Base-by-base conservation (phyloP, 2,329 filamentous ascomycete species). In the Parastagonospora avenae region DNA sequence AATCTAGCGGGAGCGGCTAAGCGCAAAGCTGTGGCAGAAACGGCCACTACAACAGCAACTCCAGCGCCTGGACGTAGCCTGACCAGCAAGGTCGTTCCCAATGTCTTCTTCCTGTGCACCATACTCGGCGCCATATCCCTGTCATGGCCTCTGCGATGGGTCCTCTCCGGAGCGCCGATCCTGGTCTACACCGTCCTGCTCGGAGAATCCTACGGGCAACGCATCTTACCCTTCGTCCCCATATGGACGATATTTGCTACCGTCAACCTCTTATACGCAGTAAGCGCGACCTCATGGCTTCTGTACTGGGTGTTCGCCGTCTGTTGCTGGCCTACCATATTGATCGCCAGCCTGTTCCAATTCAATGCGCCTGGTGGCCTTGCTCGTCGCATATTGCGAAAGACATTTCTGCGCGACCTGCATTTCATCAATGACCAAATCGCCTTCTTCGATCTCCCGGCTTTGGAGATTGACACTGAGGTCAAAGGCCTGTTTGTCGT, bases 381-480 rank as follows among this genome's bases (percentile, higher is more conserved):
- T 29, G 73, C 71, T 10, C 66, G 77, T 29, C 68, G 66, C 28
- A 61, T 53, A 7, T 65, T 79, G 6, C 70, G 68, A 14, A 65
- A 61, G 16, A 61, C 63, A 0, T 66, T 81, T 8, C 66, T 77
- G 27, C 63, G 75, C 39, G 68, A 77, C 32, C 57, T 80, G 16
- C 78, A 81, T 49, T 82, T 82, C 57, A 78, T 80, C 53, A 76
- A 77, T 40, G 80, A 83, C 51, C 78, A 77, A 50, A 73, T 83
- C 48, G 79, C 78, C 2, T 67, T 79, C 45, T 80, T 80, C 54
- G 73, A 79, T 43, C 60, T 80, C 6, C 79, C 81, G 0, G 80
- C 80, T 1, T 62, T 83, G 45, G 80, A 83, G 57, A 82, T 83
- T 37, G 81, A 83, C 56, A 80, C 77, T 0, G 78, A 81, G 24